These are phyloP conservation scores for Sarocladium oryzae DNA, from an alignment of 2,329 filamentous ascomycete species.

Conservation along the genomic window DNA sequence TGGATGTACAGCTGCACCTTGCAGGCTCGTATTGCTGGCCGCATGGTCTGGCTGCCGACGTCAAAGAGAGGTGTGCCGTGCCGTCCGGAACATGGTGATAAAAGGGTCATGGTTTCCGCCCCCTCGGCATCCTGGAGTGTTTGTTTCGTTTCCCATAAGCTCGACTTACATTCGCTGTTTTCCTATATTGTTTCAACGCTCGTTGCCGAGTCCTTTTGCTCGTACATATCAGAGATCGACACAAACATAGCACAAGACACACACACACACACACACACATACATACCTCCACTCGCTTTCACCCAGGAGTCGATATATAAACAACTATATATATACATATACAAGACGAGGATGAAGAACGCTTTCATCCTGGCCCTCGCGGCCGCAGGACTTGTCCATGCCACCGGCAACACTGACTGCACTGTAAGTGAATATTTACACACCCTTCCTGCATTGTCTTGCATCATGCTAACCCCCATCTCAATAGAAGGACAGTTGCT, in stretches of 20 bases:
- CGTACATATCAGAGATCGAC: background rate
- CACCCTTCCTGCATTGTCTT: background rate
- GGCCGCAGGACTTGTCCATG: conserved; percentile 10
- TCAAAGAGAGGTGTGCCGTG: background rate
- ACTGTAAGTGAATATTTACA: background rate
- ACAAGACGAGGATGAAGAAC: conserved; percentile 12
- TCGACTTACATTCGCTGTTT: conserved; percentile 9
- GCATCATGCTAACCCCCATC: background rate
- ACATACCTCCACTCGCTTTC: background rate
- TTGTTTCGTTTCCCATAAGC: conserved; percentile 7
- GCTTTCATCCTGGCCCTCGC: conserved; percentile 7
- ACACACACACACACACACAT: background rate
- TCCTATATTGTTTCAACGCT: conserved; percentile 1
- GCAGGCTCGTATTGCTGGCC: conserved; percentile 8
- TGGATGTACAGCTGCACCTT: too few relatives aligned
- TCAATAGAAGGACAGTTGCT: background rate
- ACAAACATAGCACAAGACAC: too few relatives aligned
- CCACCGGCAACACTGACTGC: background rate
- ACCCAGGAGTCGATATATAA: background rate
- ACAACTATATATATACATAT: too few relatives aligned
- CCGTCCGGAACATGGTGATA: conserved; percentile 6
- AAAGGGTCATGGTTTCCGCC: conserved; percentile 4
- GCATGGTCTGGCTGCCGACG: background rate
- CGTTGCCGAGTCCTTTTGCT: conserved; percentile 1
- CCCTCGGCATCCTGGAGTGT: background rate